Evolutionary conservation across 2,329 filamentous ascomycete genomes (phyloP).

Genomic region (Penicillium sp.): DNA sequence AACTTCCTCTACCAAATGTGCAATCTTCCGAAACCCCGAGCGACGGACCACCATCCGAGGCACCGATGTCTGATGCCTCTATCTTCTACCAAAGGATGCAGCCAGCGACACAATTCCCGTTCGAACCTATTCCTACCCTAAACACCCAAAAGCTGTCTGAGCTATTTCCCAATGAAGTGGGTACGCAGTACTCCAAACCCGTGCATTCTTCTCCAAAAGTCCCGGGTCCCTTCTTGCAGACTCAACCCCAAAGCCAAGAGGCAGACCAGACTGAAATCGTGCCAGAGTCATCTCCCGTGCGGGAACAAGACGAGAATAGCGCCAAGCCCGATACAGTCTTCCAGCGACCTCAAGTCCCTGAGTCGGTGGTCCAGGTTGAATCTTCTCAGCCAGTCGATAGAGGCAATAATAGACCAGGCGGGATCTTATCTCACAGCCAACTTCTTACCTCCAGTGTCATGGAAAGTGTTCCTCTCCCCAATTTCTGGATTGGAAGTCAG

Average conservation of each 20-base stretch:
- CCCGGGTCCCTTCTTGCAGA: slow-evolving; percentile 17
- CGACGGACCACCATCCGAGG: slow-evolving; percentile 23
- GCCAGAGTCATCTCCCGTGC: slow-evolving; percentile 39
- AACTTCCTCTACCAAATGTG: slow-evolving; percentile 28
- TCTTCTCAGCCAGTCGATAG: slow-evolving; percentile 39
- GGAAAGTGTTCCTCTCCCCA: slow-evolving; percentile 42
- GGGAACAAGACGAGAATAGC: slow-evolving; percentile 14
- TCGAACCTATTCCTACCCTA: slow-evolving; percentile 33
- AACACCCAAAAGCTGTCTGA: slow-evolving; percentile 38
- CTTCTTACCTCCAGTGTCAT: slow-evolving; percentile 42
- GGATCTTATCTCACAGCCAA: slow-evolving; percentile 33
- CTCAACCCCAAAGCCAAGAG: slow-evolving; percentile 22
- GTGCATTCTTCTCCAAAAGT: slow-evolving; percentile 5
- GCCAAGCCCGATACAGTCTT: slow-evolving; percentile 10
- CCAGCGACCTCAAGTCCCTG: slow-evolving; percentile 19
- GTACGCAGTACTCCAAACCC: slow-evolving; percentile 14
- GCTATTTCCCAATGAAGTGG: slow-evolving; percentile 34
- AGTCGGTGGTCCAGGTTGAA: slow-evolving; percentile 38
- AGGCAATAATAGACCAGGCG: slow-evolving; percentile 15
- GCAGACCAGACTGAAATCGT: slow-evolving; percentile 32
- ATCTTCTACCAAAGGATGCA: slow-evolving; percentile 37
- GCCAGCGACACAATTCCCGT: slow-evolving; percentile 35
- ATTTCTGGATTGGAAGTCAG: slow-evolving; percentile 38
- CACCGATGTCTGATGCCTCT: slow-evolving; percentile 33
- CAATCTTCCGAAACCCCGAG: slow-evolving; percentile 23